Conservation (phyloP, 2,329 filamentous ascomycete species). For the Fusarium austroafricanum region DNA sequence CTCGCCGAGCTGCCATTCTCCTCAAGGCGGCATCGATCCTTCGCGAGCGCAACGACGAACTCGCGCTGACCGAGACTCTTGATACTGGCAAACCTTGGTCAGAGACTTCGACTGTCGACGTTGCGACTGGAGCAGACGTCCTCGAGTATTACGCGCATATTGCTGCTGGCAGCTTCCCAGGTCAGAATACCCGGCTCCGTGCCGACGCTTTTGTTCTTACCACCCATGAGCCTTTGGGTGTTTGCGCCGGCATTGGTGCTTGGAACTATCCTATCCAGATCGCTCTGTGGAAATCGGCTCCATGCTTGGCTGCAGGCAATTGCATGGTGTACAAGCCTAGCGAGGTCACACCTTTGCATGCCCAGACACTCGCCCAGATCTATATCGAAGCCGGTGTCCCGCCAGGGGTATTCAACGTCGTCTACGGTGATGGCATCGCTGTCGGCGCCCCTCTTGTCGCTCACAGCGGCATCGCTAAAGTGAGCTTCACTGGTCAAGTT, state of each 20-base stretch:
- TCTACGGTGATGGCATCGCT: constrained; percentile 79
- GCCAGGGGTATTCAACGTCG: constrained; percentile 86
- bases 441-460: constrained; percentile 80
- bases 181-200: constrained; percentile 79
- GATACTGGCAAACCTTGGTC: constrained; percentile 89
- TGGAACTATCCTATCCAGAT: constrained; percentile 96
- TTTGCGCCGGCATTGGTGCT: constrained; percentile 87
- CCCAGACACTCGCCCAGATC: constrained; percentile 77
- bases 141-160: constrained; percentile 88
- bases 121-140: constrained; percentile 85
- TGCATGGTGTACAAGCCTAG: constrained; percentile 93
- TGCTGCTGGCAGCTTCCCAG: constrained; percentile 82
- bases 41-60: constrained; percentile 80
- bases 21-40: constrained; percentile 80
- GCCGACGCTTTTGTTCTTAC: constrained; percentile 85
- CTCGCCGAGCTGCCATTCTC: constrained; percentile 80
- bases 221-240: constrained; percentile 82
- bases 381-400: constrained; percentile 84
- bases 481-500: constrained; percentile 91
- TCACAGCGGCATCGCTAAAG: constrained; percentile 81
- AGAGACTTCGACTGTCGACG: constrained; percentile 86
- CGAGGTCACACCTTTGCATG: constrained; percentile 88
- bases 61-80: constrained; percentile 82
- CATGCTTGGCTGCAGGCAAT: constrained; percentile 87
- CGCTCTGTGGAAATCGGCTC: constrained; percentile 88